These are phyloP conservation scores for Cyclotella choctawhatcheeana DNA, from an alignment of 108 stramenopile genomes.

Conservation along the genomic window DNA sequence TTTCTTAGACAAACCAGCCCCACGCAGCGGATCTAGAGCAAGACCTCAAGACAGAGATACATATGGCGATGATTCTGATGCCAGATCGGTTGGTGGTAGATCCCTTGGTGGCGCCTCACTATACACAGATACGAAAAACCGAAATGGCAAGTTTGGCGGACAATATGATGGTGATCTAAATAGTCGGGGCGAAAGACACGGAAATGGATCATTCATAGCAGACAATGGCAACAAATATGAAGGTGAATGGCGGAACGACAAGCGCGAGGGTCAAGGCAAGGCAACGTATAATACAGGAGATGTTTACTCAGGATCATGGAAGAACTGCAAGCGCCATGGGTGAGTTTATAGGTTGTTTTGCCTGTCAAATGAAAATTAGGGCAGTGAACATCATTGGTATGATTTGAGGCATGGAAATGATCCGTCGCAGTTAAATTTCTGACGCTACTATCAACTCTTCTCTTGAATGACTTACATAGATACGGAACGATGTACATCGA, in stretches of 20 bases:
- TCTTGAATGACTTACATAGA: no score
- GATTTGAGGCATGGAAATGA: no score
- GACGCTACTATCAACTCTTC: no score
- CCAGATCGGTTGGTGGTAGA: conserved; percentile 30
- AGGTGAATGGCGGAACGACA: conserved; percentile 51
- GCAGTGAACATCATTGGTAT: no score
- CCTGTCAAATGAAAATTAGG: neutral
- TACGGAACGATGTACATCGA: conserved; percentile 50
- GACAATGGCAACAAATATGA: conserved; percentile 55
- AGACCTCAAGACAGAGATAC: conserved; percentile 50
- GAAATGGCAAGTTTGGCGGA: conserved; percentile 40
- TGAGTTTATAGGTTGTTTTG: neutral
- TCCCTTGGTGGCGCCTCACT: conserved; percentile 46
- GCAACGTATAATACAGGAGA: conserved; percentile 13
- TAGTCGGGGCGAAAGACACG: conserved; percentile 47
- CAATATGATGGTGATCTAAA: conserved; percentile 49
- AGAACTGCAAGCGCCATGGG: conserved; percentile 29
- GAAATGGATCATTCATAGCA: conserved; percentile 44
- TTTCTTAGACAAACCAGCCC: conserved; percentile 20
- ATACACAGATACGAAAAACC: conserved; percentile 30
- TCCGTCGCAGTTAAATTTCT: no score
- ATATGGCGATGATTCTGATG: conserved; percentile 30
- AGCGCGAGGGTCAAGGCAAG: conserved; percentile 35
- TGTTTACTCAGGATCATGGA: conserved; percentile 14
- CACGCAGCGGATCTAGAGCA: conserved; percentile 21